Percentiles rank a stretch among this genome's conserved stretches.
phyloP scores from a whole-genome alignment of 2,329 filamentous ascomycete genomes.

The Furcasterigmium furcatum region DNA sequence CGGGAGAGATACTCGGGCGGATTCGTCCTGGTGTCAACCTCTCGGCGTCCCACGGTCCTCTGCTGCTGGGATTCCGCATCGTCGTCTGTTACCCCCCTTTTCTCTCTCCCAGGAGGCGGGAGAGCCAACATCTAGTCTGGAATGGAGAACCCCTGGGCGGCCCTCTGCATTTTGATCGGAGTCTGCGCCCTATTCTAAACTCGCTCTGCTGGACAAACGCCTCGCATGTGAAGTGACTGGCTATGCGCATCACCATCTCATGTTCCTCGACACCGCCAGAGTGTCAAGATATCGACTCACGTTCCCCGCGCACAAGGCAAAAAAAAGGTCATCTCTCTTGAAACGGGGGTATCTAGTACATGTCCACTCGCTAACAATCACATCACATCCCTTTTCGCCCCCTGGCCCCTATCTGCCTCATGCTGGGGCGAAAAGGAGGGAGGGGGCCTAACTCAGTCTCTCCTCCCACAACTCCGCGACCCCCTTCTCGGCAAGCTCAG shows the following conservation, averaged over 20 bases:
- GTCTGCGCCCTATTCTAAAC: neutral
- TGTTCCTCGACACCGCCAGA: too few relatives aligned
- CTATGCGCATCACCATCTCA: too few relatives aligned
- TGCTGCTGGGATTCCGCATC: too few relatives aligned
- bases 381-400: neutral
- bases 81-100: neutral
- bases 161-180: slow-evolving; percentile 1
- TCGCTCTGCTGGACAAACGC: too few relatives aligned
- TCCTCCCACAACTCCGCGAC: slow-evolving; percentile 72
- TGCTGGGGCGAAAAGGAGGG: neutral
- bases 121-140: neutral
- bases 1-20: too few relatives aligned
- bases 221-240: too few relatives aligned
- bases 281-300: too few relatives aligned
- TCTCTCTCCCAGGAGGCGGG: neutral
- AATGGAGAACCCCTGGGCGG: neutral
- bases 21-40: too few relatives aligned
- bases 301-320: too few relatives aligned
- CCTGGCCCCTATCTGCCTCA: neutral
- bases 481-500: slow-evolving; percentile 74
- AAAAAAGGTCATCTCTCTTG: neutral
- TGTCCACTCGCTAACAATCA: neutral
- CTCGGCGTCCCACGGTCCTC: too few relatives aligned
- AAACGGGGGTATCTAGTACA: neutral
- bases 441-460: slow-evolving; percentile 49